Conservation (phyloP, 305 asterid species). For the Plantago coronopus region DNA sequence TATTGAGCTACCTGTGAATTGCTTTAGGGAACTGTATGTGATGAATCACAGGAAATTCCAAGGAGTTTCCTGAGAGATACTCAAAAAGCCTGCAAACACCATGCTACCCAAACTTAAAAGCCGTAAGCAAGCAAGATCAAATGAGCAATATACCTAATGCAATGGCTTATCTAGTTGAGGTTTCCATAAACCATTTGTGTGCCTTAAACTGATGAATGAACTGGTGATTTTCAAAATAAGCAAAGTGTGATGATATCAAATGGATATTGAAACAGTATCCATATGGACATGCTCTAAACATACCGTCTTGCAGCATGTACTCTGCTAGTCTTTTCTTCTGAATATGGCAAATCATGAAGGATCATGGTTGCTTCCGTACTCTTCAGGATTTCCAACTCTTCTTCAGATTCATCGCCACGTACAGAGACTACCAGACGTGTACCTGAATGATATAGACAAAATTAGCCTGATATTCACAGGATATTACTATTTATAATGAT, state of each 20-base stretch:
- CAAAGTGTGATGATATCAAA: too few relatives aligned
- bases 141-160: neutral
- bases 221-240: too few relatives aligned
- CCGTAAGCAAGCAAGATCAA: neutral
- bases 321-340: constrained; percentile 81
- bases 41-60: constrained; percentile 88
- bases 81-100: constrained; percentile 79
- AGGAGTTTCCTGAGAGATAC: constrained; percentile 75
- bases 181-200: too few relatives aligned
- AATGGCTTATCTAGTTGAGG: too few relatives aligned
- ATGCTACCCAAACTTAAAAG: constrained; percentile 13
- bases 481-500: neutral
- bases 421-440: constrained; percentile 75
- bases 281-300: neutral
- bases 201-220: too few relatives aligned
- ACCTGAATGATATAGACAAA: constrained; percentile 41
- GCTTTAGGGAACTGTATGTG: constrained; percentile 72
- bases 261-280: neutral
- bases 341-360: constrained; percentile 74
- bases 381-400: constrained; percentile 72
- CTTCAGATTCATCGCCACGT: constrained; percentile 80
- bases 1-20: constrained; percentile 66
- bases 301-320: constrained; percentile 98
- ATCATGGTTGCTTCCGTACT: constrained; percentile 64
- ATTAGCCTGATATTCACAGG: constrained; percentile 1